Evolutionary conservation across 208 protist genomes (phyloP), one percentile per base, ranked within the genome.

Genomic region (Trypanosoma congolense): DNA sequence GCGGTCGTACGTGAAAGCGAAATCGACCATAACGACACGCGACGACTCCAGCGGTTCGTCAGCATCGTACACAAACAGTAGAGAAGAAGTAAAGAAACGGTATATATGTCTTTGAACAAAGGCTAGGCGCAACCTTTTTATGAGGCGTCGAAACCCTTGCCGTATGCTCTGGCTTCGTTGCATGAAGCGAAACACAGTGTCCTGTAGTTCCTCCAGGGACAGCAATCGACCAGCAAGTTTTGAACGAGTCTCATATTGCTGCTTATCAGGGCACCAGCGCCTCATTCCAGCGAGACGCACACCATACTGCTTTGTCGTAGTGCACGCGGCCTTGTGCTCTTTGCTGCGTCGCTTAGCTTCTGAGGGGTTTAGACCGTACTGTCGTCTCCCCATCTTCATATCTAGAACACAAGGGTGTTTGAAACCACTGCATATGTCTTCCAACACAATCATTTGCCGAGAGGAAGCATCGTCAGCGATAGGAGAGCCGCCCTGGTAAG

Each of bases 21-120:
- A 93, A 68, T 93, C 87, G 0, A 93, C 80, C 87, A 93, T 93
- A 31, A 83, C 79, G 29, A 93, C 57, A 0, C 87, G 87, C 21
- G 64, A 60, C n/a, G 80, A 90, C 24, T 64, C 18, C n/a, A 81
- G 30, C 19, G 87, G 77, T 12, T 64, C 49, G 21, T 70, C 80
- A 12, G 75, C 80, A 61, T 93, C 87, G 65, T 90, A 93, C 24
- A 93, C 78, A 71, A 93, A 87, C 44, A 93, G 56, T 47, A 93
- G 56, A 29, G 87, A 93, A 16, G 87, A 93, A 16, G 87, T 93
- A 67, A 80, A 93, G 58, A 93, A 90, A 51, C 80, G 77, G 43
- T 80, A 88, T 41, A 77, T 72, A 6, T 61, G 73, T 41, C 91
- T 80, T 54, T 76, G 53, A 26, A 59, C 50, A 56, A 93, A 91